Conservation (phyloP, 148 eudicot species). For the Silene latifolia region DNA sequence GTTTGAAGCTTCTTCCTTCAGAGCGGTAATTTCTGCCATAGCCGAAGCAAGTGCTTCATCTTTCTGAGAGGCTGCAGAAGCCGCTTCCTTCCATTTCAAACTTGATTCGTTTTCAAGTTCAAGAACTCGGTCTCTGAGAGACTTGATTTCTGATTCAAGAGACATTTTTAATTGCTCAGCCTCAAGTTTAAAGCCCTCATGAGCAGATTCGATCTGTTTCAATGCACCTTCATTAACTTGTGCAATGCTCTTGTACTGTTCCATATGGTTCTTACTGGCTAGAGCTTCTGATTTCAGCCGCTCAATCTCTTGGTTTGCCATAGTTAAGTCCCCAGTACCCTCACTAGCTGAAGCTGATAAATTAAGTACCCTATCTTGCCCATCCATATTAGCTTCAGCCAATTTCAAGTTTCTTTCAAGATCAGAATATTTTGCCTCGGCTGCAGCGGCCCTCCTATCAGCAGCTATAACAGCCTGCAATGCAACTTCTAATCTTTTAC, state of each 20-base stretch:
- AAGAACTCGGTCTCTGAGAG: constrained; percentile 44
- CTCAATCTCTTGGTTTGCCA: constrained; percentile 61
- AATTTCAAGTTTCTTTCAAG: constrained; percentile 52
- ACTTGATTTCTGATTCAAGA: constrained; percentile 66
- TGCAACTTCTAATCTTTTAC: constrained; percentile 64
- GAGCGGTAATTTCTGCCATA: constrained; percentile 46
- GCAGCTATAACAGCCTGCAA: constrained; percentile 67
- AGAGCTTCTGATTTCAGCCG: constrained; percentile 64
- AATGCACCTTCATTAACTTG: constrained; percentile 81
- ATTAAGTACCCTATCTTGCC: constrained; percentile 34
- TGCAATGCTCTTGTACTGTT: constrained; percentile 90
- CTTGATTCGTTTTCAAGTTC: constrained; percentile 63
- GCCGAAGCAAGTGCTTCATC: constrained; percentile 68
- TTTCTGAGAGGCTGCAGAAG: constrained; percentile 47
- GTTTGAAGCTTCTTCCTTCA: constrained; percentile 56
- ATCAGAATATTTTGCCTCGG: constrained; percentile 71
- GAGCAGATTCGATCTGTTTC: constrained; percentile 71
- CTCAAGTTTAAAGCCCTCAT: constrained; percentile 66
- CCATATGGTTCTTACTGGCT: constrained; percentile 74
- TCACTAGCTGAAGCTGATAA: constrained; percentile 38
- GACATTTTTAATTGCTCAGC: constrained; percentile 57
- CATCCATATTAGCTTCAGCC: constrained; percentile 35
- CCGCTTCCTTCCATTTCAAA: constrained; percentile 58
- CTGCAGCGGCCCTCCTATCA: constrained; percentile 72
- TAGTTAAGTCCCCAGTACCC: constrained; percentile 31